These are phyloP conservation scores for Cordia subcordata DNA, from an alignment of 257 asterid genomes.

Conservation along the genomic window DNA sequence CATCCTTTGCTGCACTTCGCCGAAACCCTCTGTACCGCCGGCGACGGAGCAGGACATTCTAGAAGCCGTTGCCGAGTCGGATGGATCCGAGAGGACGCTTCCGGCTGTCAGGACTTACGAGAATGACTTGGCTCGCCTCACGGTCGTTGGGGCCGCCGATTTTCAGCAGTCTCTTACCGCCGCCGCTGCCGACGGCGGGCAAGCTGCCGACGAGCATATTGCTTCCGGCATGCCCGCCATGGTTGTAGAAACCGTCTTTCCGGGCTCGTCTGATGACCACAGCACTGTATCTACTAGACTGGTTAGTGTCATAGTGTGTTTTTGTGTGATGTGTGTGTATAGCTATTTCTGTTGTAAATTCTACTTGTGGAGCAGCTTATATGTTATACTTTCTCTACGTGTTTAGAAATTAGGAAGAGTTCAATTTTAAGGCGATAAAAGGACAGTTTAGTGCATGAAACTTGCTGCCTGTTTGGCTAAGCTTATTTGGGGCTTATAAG, in stretches of 20 bases:
- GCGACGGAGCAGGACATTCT: conserved; percentile 49
- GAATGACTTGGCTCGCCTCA: conserved; percentile 64
- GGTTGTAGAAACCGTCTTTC: conserved; percentile 83
- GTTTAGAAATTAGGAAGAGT: background rate
- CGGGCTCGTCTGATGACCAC: conserved; percentile 46
- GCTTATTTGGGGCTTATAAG: too few species aligned
- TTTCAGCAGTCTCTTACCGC: conserved; percentile 82
- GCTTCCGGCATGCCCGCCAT: conserved; percentile 47
- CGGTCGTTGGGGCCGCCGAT: conserved; percentile 70
- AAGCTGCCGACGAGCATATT: conserved; percentile 66
- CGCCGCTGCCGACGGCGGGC: conserved; percentile 93
- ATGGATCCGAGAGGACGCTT: conserved; percentile 29
- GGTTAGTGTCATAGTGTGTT: conserved; percentile 28
- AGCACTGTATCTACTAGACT: conserved; percentile 75
- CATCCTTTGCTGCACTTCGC: conserved; percentile 24
- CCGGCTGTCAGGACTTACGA: conserved; percentile 78
- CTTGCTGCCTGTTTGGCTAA: too few species aligned
- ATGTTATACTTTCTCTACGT: background rate
- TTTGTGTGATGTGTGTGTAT: background rate
- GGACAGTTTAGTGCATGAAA: too few species aligned
- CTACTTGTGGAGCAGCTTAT: background rate
- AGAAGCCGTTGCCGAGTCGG: conserved; percentile 43
- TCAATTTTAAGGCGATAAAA: too few species aligned
- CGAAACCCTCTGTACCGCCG: conserved; percentile 29
- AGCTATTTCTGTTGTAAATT: too few species aligned